These are phyloP conservation scores for Leucosporidium creatinivorum DNA, from an alignment of 768 basidiomycete genomes.

Conservation along the genomic window DNA sequence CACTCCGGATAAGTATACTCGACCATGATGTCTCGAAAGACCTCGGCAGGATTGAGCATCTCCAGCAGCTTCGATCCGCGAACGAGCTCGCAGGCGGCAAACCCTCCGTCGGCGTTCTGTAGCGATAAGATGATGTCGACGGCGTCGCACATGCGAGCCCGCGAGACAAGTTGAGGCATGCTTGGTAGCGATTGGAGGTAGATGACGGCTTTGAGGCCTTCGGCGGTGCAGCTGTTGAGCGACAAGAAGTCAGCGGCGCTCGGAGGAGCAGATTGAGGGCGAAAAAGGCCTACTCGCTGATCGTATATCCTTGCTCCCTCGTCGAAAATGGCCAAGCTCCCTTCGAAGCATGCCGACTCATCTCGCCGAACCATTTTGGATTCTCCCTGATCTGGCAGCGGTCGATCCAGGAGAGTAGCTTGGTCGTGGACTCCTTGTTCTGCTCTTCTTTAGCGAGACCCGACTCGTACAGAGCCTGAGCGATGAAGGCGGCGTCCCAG, in stretches of 20 bases:
- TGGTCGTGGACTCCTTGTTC: slow-evolving; percentile 47
- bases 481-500: slow-evolving; percentile 89
- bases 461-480: slow-evolving; percentile 87
- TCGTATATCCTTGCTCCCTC: slow-evolving; percentile 85
- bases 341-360: slow-evolving; percentile 48
- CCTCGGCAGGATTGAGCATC: slow-evolving; percentile 85
- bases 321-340: slow-evolving; percentile 79
- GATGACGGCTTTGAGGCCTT: slow-evolving; percentile 84
- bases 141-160: slow-evolving; percentile 69
- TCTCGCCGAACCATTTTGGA: slow-evolving; percentile 40
- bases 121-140: slow-evolving; percentile 77
- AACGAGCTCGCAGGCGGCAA: slow-evolving; percentile 85
- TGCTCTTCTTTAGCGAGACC: slow-evolving; percentile 66
- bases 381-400: slow-evolving; percentile 44
- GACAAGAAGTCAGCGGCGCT: too few species aligned
- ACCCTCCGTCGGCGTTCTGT: slow-evolving; percentile 83
- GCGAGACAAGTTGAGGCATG: slow-evolving; percentile 66
- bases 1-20: slow-evolving; percentile 96
- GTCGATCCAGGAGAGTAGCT: slow-evolving; percentile 53
- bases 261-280: slow-evolving; percentile 47
- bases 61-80: slow-evolving; percentile 76
- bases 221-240: slow-evolving; percentile 60
- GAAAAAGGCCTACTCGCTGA: slow-evolving; percentile 55
- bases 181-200: slow-evolving; percentile 75
- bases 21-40: slow-evolving; percentile 82